Evolutionary conservation across 2,329 filamentous ascomycete genomes (phyloP), one percentile per base, ranked within the genome.

Genomic region (Calonectria crousiana): DNA sequence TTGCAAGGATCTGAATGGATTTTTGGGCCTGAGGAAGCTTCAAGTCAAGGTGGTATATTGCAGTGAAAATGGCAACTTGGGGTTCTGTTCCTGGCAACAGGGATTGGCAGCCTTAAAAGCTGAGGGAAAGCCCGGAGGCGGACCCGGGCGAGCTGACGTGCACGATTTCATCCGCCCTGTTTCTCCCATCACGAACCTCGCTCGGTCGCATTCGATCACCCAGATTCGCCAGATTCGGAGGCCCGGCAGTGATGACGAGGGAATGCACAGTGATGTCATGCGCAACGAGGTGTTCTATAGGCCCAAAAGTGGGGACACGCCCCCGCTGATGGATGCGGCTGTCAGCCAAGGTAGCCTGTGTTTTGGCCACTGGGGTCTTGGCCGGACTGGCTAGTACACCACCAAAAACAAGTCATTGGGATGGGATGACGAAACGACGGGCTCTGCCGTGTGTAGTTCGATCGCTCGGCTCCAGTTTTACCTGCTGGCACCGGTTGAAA

Each of bases 221-320:
- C 30, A 53, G 51, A 65, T 58, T 69, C 49, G 51, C 60, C 30
- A 53, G 51, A 65, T 58, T 69, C 49, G 60, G 51, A 72, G 66
- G 58, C 44, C n/a, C 53, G 64, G 72, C 71, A 70, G 67, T 73
- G 62, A 73, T 74, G 78, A 77, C 77, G 77, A 78, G 74, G 81
- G 79, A 79, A 81, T 82, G 81, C 77, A 77, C 71, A 72, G 82
- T 85, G 83, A 85, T 84, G 83, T 84, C 83, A 84, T 84, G 32
- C 62, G 52, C 69, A 53, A 44, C 32, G 66, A 60, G 73, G 71
- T 74, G 76, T 68, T 62, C 66, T 76, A 68, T 64, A 41, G 69
- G 62, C 34, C 72, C 68, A 62, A 62, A 4, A 67, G 74, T 47
- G 44, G 73, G 76, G 56, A 72, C 74, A 75, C 75, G 73, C 75